Percentiles rank a stretch among this genome's conserved stretches.
Conservation (phyloP, 2,329 filamentous ascomycete genomes). For the Pseudopyricularia javanii region DNA sequence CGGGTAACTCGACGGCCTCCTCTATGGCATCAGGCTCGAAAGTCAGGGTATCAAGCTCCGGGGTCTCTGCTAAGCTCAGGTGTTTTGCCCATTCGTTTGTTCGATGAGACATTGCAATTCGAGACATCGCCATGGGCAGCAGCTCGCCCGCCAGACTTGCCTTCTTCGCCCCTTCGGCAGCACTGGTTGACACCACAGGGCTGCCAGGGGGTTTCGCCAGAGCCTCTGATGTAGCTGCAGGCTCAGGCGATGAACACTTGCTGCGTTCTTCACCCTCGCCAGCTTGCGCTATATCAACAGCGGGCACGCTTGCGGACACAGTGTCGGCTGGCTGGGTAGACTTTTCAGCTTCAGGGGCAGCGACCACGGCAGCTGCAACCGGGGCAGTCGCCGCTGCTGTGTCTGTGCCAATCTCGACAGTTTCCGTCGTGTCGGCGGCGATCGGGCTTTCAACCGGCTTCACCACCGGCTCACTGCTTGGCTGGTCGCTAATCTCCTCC, state of each 20-base stretch:
- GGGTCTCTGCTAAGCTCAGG: slow-evolving; percentile 62
- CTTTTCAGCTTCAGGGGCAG: not conserved
- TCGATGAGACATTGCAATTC: slow-evolving; percentile 68
- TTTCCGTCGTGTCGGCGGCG: slow-evolving; percentile 5
- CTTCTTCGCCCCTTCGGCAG: slow-evolving; percentile 12
- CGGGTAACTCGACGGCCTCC: not conserved
- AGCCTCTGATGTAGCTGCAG: slow-evolving; percentile 19
- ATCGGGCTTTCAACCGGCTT: slow-evolving; percentile 17
- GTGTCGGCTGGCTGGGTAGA: not conserved
- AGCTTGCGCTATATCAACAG: not conserved
- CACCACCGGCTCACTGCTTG: slow-evolving; percentile 25
- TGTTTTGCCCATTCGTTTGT: slow-evolving; percentile 98
- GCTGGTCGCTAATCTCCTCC: slow-evolving; percentile 7
- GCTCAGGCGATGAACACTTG: slow-evolving; percentile 2
- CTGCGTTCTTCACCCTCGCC: not conserved
- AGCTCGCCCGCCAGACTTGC: slow-evolving; percentile 43
- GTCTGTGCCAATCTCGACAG: slow-evolving; percentile 2
- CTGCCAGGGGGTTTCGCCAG: slow-evolving; percentile 7
- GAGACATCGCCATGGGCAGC: slow-evolving; percentile 61
- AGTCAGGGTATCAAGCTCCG: slow-evolving; percentile 50
- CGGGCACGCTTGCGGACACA: not conserved
- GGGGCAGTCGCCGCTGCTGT: not conserved
- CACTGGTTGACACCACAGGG: slow-evolving; percentile 27
- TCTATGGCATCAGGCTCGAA: slow-evolving; percentile 25
- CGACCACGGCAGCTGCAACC: not conserved